Conservation (phyloP, 2,329 filamentous ascomycete genomes). For the Colletotrichum endophyticum region DNA sequence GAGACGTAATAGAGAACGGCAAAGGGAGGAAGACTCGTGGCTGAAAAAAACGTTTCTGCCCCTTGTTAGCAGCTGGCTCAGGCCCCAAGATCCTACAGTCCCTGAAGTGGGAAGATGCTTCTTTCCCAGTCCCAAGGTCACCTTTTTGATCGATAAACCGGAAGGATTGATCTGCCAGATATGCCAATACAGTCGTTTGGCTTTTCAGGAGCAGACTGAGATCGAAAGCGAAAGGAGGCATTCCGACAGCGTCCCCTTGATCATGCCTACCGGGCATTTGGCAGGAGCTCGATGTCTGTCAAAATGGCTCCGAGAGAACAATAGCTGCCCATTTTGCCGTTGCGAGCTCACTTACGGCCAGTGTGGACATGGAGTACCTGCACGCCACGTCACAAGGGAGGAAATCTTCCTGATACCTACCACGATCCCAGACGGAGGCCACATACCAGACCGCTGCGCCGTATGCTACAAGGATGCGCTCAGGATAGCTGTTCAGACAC, state of each 20-base stretch:
- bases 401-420: conserved; percentile 35
- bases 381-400: conserved; percentile 29
- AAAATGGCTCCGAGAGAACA: conserved; percentile 27
- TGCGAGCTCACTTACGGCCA: conserved; percentile 26
- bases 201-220: conserved; percentile 12
- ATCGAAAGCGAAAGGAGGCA: background rate
- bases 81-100: background rate
- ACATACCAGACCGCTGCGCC: conserved; percentile 28
- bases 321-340: conserved; percentile 40
- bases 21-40: background rate
- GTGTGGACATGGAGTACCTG: conserved; percentile 33
- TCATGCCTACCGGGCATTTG: conserved; percentile 41
- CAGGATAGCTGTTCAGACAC: background rate
- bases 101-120: conserved; percentile 18
- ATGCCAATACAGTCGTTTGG: conserved; percentile 25
- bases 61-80: background rate
- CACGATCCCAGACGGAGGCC: conserved; percentile 35
- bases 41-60: background rate
- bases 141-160: conserved; percentile 30
- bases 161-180: conserved; percentile 28
- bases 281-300: conserved; percentile 32
- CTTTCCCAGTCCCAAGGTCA: conserved; percentile 31
- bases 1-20: background rate
- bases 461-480: conserved; percentile 13
- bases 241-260: conserved; percentile 23